phyloP scores from a whole-genome alignment of 1,139 yeast species.

The Meyerozyma elateridarum region DNA sequence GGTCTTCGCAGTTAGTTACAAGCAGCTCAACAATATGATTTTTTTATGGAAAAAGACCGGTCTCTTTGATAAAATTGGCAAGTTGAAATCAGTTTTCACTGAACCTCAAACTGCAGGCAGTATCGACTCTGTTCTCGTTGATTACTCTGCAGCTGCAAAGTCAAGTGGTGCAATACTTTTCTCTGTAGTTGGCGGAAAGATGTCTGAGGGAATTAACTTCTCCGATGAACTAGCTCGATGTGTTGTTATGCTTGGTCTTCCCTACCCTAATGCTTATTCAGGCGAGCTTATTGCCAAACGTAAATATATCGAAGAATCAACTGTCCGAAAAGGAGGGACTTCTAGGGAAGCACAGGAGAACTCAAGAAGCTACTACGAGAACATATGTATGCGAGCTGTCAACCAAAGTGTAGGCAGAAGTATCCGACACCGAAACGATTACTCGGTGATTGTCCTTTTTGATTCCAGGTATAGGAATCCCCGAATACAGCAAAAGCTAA shows the following conservation, averaged over 20 bases:
- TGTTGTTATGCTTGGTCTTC: constrained; percentile 83
- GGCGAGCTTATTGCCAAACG: constrained; percentile 79
- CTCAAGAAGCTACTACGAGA: constrained; percentile 70
- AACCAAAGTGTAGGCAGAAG: constrained; percentile 94
- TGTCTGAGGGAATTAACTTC: constrained; percentile 94
- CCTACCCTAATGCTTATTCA: constrained; percentile 81
- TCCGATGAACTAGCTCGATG: constrained; percentile 83
- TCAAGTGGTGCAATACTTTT: constrained; percentile 61
- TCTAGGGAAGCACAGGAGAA: constrained; percentile 35
- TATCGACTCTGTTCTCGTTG: constrained; percentile 43
- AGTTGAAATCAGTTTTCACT: constrained; percentile 43
- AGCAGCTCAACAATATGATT: constrained; percentile 52
- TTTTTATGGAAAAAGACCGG: constrained; percentile 45
- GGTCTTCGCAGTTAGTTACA: constrained; percentile 81
- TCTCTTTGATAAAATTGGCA: constrained; percentile 28
- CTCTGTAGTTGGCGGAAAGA: constrained; percentile 89
- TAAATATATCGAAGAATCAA: constrained; percentile 53
- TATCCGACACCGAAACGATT: constrained; percentile 78
- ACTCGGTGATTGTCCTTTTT: constrained; percentile 66
- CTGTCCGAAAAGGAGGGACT: constrained; percentile 37
- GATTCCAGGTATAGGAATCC: constrained; percentile 56
- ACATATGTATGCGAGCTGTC: constrained; percentile 85
- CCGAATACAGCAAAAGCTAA: constrained; percentile 57
- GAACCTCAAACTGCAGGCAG: constrained; percentile 49
- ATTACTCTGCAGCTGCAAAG: constrained; percentile 39